Evolutionary conservation across 495 filamentous ascomycete species (phyloP), one percentile per base, ranked within the genome.

Genomic region (Tirmania nivea): DNA sequence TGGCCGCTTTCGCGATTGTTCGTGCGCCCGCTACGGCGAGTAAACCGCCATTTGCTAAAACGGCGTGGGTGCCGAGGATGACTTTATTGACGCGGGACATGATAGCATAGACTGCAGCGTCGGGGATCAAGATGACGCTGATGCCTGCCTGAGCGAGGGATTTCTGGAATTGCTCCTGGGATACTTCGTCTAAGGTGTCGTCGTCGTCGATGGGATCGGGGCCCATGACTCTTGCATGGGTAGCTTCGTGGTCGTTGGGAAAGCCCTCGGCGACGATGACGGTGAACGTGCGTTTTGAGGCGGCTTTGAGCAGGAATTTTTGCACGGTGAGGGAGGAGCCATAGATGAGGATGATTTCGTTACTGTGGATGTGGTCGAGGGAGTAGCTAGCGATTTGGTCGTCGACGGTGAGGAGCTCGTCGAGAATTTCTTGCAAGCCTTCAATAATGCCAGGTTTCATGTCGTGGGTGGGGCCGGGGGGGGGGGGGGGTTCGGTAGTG

Each of bases 11-110:
- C 17, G 86, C 84, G 62, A 93, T 85, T 47, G 79, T 75, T 54
- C 74, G 75, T 11, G 84, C 80, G 12, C 85, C 88, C 34, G 83
- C 78, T 14, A 86, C 78, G 11, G 84, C 84, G 14, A 94, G 72
- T 21, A 90, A 70, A 12, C 82, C 84, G 37, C 88, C 88, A 61
- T 89, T 87, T 36, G 84, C 84, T 37, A 88, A 78, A 39, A 94
- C 83, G 14, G 80, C 81, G 60, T 88, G 83, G 9, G 86, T 85
- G 20, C 81, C 78, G 21, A 95, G 72, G 35, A 95, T 83, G 56
- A 95, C 87, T 71, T 94, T 94, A 71, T 88, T 92, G 60, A 93
- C 84, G 52, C 79, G 78, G 0, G 88, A 82, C 82, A 95, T 95
- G 53, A 94, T 77, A 7, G 87, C 87, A 68, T 86, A 89, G 37